Percentiles rank a stretch among this genome's conserved stretches.
phyloP scores from a whole-genome alignment of 257 asterid genomes.

The Asclepias syriaca region DNA sequence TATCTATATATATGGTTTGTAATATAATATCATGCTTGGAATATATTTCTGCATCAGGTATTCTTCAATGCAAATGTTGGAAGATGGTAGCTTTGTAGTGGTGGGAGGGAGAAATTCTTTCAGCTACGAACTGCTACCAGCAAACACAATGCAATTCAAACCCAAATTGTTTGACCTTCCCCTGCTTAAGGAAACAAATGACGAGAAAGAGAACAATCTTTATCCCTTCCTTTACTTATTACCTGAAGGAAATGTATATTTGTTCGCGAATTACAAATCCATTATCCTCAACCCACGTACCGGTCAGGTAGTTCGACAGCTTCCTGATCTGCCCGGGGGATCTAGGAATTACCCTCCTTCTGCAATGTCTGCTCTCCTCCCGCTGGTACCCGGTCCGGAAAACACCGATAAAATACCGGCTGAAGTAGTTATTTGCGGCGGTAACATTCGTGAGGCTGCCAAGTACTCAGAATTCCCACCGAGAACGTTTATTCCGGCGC shows the following conservation, averaged over 20 bases:
- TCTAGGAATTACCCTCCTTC: slow-evolving; percentile 80
- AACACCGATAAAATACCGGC: not conserved
- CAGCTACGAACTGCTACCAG: slow-evolving; percentile 64
- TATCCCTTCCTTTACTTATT: slow-evolving; percentile 78
- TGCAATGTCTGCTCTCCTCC: slow-evolving; percentile 71
- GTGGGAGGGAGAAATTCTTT: slow-evolving; percentile 68
- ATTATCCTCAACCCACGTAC: slow-evolving; percentile 56
- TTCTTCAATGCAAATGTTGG: slow-evolving; percentile 45
- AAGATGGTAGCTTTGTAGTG: slow-evolving; percentile 51
- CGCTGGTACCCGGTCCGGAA: slow-evolving; percentile 37
- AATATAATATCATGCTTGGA: not conserved
- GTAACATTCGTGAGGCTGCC: slow-evolving; percentile 54
- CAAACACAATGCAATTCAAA: slow-evolving; percentile 38
- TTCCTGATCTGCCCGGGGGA: slow-evolving; percentile 63
- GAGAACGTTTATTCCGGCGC: slow-evolving; percentile 46
- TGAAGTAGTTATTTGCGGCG: slow-evolving; percentile 78
- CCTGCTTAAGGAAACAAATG: slow-evolving; percentile 48
- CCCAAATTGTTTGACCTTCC: slow-evolving; percentile 39
- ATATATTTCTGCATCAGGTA: slow-evolving; percentile 30
- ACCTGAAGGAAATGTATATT: slow-evolving; percentile 73
- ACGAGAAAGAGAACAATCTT: slow-evolving; percentile 65
- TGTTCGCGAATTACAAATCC: slow-evolving; percentile 70
- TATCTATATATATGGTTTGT: too few relatives aligned
- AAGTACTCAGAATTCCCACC: slow-evolving; percentile 33
- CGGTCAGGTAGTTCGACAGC: slow-evolving; percentile 39